Evolutionary conservation across 495 filamentous ascomycete genomes (phyloP), one percentile per base, ranked within the genome.

Genomic region (Talaromyces borbonicus): DNA sequence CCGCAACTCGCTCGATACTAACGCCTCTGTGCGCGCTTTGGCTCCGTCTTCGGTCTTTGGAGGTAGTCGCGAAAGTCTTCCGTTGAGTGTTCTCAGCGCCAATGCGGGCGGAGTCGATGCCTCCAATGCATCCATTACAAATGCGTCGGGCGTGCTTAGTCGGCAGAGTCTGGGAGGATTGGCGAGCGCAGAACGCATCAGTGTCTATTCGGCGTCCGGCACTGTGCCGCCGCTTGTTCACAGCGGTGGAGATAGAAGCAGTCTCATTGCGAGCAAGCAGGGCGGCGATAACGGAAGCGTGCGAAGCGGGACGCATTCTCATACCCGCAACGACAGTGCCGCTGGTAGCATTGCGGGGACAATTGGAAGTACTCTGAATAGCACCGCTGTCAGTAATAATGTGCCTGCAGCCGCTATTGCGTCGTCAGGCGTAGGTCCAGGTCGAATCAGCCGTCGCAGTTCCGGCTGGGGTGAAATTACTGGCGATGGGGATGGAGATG

Each of bases 21-120:
- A 97, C 61, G 93, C 93, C 2, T 95, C 89, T 0, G 84, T 96
- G 14, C 87, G 92, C 33, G 92, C 87, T 2, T 73, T 98, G 19
- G 87, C 92, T 1, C 92, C 92, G 0, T 93, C 88, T 0, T 94
- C 87, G 0, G 66, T 95, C 1, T 98, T 87, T 71, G 92, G 92
- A 15, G 90, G 90, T 15, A 90, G 84, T 53, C 71, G 81, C 22
- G 92, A 98, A 58, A 87, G 81, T 22, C 71, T 98, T 2, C 92
- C 92, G 1, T 65, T 98, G 22, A 93, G 86, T 58, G 80, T 96
- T 1, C 76, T 98, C 11, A 92, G 86, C 48, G 79, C 81, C 6
- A 90, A 79, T 50, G 72, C 85, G n/a, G n/a, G n/a, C 45, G 83
- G 78, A 31, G 38, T 11, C 20, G 73, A 75, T 40, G 57, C 69